Evolutionary conservation across 306 rosid genomes (phyloP).

Genomic region (Delonix regia): DNA sequence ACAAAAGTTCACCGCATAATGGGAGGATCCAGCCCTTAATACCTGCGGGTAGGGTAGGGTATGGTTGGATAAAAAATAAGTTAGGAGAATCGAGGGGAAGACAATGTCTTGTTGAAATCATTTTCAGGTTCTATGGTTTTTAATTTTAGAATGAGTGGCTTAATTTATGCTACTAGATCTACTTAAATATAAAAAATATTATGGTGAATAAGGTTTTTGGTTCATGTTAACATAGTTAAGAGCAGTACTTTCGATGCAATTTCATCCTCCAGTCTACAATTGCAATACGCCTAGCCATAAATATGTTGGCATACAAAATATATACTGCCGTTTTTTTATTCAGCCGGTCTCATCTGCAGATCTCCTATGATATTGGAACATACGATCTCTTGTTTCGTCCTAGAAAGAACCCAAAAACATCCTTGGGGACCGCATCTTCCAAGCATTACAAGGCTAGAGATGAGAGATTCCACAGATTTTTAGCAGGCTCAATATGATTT

Average conservation of each 20-base stretch:
- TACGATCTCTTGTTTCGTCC: constrained; percentile 81
- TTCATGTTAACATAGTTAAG: too few species aligned
- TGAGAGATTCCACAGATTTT: constrained; percentile 68
- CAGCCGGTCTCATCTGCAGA: constrained; percentile 54
- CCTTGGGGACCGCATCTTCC: constrained; percentile 31
- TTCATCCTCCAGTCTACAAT: not conserved
- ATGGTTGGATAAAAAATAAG: not conserved
- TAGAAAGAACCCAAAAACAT: constrained; percentile 44
- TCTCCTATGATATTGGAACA: constrained; percentile 74
- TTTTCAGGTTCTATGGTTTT: not conserved
- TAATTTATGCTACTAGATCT: too few species aligned
- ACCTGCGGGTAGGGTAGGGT: too few species aligned
- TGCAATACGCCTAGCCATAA: not conserved
- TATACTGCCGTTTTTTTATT: constrained; percentile 3
- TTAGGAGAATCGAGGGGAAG: not conserved
- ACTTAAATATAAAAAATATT: too few species aligned
- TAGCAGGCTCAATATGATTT: constrained; percentile 32
- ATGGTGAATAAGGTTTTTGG: too few species aligned
- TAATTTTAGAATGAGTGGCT: not conserved
- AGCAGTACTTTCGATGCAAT: too few species aligned
- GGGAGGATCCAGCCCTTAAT: not conserved
- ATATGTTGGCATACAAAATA: not conserved
- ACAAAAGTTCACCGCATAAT: not conserved
- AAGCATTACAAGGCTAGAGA: constrained; percentile 44
- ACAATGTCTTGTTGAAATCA: too few species aligned